Evolutionary conservation across 257 asterid species (phyloP).

Genomic region (Plantago elongata): DNA sequence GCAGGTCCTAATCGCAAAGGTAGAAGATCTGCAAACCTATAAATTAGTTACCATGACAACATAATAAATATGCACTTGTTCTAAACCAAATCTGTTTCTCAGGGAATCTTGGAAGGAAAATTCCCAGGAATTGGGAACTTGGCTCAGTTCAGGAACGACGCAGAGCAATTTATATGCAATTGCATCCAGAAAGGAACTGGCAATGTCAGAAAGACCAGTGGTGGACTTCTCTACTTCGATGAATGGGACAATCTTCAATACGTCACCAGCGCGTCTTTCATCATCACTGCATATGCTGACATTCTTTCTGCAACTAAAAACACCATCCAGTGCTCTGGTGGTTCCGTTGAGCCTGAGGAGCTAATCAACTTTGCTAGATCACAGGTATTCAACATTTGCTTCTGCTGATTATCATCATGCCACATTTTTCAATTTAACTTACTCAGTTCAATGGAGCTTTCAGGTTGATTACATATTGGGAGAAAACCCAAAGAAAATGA

Average conservation of each 20-base stretch:
- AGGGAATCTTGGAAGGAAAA: conserved; percentile 32
- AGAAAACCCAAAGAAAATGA: conserved; percentile 37
- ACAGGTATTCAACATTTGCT: conserved; percentile 28
- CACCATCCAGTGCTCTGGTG: conserved; percentile 32
- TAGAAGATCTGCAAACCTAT: neutral
- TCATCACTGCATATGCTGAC: conserved; percentile 37
- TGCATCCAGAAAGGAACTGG: conserved; percentile 38
- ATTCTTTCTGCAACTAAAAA: conserved; percentile 20
- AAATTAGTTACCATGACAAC: too few relatives aligned
- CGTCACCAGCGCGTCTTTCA: conserved; percentile 39
- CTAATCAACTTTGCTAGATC: conserved; percentile 29
- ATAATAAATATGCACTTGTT: neutral
- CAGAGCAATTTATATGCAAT: conserved; percentile 52
- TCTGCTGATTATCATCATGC: neutral
- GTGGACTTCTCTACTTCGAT: conserved; percentile 47
- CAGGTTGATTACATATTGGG: conserved; percentile 65
- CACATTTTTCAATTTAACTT: neutral
- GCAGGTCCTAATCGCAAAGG: conserved; percentile 50
- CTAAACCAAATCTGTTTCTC: neutral
- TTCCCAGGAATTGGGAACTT: conserved; percentile 22
- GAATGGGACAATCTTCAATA: conserved; percentile 56
- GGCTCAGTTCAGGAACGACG: conserved; percentile 22
- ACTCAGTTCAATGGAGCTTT: neutral
- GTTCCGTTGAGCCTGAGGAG: conserved; percentile 21
- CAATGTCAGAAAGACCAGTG: conserved; percentile 26